Percentiles rank a stretch among this genome's conserved stretches.
Conservation (phyloP, 768 basidiomycete genomes). For the Suillus discolor region DNA sequence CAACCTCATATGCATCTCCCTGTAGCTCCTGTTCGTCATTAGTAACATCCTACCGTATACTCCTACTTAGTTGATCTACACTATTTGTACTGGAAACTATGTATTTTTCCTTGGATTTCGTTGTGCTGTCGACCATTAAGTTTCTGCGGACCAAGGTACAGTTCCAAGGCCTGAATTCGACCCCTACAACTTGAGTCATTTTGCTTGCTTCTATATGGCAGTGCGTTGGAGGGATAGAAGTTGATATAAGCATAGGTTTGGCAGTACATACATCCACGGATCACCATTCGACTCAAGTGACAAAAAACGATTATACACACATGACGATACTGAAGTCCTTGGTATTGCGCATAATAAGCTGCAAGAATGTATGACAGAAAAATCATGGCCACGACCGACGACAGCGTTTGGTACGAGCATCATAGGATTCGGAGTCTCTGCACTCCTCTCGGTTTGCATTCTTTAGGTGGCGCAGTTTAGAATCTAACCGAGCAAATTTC, state of each 20-base stretch:
- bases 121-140: not conserved
- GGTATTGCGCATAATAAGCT: not conserved
- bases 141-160: not conserved
- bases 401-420: not conserved
- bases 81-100: not conserved
- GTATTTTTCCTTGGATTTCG: not conserved
- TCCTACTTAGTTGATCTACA: not conserved
- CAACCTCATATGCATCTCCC: not conserved
- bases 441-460: slow-evolving; percentile 14
- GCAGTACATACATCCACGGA: not conserved
- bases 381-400: not conserved
- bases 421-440: not conserved
- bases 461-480: slow-evolving; percentile 26
- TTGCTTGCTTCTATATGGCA: not conserved
- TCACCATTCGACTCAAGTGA: not conserved
- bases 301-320: not conserved
- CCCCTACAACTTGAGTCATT: not conserved
- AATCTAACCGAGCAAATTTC: slow-evolving; percentile 27
- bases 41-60: not conserved
- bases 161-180: not conserved
- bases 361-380: not conserved
- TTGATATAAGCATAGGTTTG: not conserved
- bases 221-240: not conserved
- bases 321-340: not conserved
- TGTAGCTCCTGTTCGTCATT: not conserved